Base-by-base conservation (phyloP, 2,329 filamentous ascomycete species). In the Neoarthrinium moseri region DNA sequence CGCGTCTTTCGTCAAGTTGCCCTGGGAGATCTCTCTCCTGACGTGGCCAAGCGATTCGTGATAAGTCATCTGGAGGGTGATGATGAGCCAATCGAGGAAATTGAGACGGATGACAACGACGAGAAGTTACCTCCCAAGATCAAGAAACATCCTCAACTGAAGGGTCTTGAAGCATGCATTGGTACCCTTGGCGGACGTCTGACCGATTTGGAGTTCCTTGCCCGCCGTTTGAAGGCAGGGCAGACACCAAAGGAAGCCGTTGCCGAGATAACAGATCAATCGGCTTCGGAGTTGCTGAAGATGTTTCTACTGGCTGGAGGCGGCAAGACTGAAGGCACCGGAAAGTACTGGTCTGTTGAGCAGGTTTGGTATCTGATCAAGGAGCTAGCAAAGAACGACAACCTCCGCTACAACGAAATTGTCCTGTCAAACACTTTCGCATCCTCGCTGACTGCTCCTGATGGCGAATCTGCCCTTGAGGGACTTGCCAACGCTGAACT, bases 161-260 rank as follows among this genome's bases (percentile, higher is more conserved):
- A 67, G 1, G 88, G 91, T 51, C 77, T 99, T 2, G 91, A 96
- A 58, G 77, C 77, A 22, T 91, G 88, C 55, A 95, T 97, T 53
- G 79, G 84, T 22, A 79, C 84, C 0, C 78, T 99, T 2, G 94
- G 94, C 18, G 94, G 94, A 2, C 88, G 94, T 4, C 77, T 99
- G n/a, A 96, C 91, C 0, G 94, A 99, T 60, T 83, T 99, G 17
- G 92, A 97, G 62, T 95, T 94, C 60, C 81, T 99, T 34, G 87
- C 91, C n/a, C 83, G 92, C 27, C 81, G 94, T 15, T 87, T 99
- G 56, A 89, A 90, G 67, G 83, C 87, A 1, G 92, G 94, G 13
- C 91, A 96, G 64, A 86, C 79, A 2, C 94, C 94, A 1, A 79
- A 77, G 52, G 78, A 86, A 55, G 94, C 94, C 3, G 86, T 96